Base-by-base conservation (phyloP, 345 rosid genomes). In the Corchorus olitorius region DNA sequence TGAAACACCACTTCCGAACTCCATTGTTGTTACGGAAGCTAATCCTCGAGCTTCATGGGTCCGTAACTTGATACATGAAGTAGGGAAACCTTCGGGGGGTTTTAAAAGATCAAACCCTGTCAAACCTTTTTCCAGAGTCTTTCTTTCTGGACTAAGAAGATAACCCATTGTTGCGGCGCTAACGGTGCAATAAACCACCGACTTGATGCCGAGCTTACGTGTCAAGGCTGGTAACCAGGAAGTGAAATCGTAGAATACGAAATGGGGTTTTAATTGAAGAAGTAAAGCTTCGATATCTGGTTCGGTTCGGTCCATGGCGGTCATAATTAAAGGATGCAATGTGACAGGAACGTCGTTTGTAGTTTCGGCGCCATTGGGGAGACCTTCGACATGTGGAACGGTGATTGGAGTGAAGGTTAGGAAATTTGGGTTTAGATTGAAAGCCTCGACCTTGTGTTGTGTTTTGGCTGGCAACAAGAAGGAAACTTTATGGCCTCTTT, bases 191-290 rank as follows among this genome's bases (percentile, higher is more conserved):
- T 83, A 85, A 53, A 45, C 76, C 34, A 82, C 53, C 0, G 81
- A 75, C 65, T 76, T 81, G n/a, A 82, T 67, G 22, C 82, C 86
- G 2, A 83, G 75, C 7, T 35, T 22, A 2, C 50, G 63, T 0
- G 77, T 15, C 5, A 85, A 6, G 6, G 55, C 73, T 0, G 88
- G 84, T 59, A 85, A 20, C 91, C 89, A 87, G 68, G 74, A 79
- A 13, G 86, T 63, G 48, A 86, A 85, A 69, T 85, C 85, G 39
- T 71, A 81, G 78, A 84, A 79, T n/a, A 84, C 75, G 12, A 79
- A 69, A 22, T 84, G 17, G 16, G 89, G 87, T 48, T 76, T 75
- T n/a, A 84, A 77, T 35, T 55, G 53, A 72, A 9, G 10, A 1
- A 73, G 76, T 39, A 16, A 59, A 11, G 33, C 65, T 56, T 73